These are phyloP conservation scores for Cyclotella kingstonii DNA, from an alignment of 108 stramenopile genomes.

Conservation along the genomic window DNA sequence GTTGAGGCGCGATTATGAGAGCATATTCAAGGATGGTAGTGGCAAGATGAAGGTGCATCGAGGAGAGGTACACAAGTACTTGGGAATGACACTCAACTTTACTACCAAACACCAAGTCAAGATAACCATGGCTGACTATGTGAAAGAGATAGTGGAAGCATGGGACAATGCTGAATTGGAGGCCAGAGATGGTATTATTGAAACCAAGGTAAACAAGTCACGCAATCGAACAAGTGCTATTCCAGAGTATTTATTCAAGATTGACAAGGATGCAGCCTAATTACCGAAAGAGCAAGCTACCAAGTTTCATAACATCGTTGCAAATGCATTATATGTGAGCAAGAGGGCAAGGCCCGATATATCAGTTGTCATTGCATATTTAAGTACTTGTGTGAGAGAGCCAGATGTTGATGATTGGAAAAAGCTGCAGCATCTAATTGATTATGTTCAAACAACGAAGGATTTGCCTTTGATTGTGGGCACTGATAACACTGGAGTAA, in stretches of 20 bases:
- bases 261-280: not conserved
- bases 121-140: constrained; percentile 3
- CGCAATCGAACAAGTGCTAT: not conserved
- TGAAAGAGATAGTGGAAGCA: not conserved
- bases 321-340: constrained; percentile 30
- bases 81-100: constrained; percentile 12
- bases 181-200: not conserved
- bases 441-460: too few species aligned
- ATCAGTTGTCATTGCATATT: too few species aligned
- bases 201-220: not conserved
- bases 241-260: constrained; percentile 6
- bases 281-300: not conserved
- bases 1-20: constrained; percentile 9
- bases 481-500: too few species aligned
- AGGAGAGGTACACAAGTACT: constrained; percentile 5
- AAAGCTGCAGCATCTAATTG: too few species aligned
- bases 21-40: constrained; percentile 20
- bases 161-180: not conserved
- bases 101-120: not conserved
- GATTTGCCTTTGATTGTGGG: too few species aligned
- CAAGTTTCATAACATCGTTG: constrained; percentile 10
- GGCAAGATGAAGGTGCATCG: constrained; percentile 9
- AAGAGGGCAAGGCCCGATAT: constrained; percentile 26
- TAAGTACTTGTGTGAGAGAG: too few species aligned
- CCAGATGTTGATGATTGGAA: too few species aligned